Evolutionary conservation across 1,284 basidiomycete genomes (phyloP).

Genomic region (Abortiporus biennis): DNA sequence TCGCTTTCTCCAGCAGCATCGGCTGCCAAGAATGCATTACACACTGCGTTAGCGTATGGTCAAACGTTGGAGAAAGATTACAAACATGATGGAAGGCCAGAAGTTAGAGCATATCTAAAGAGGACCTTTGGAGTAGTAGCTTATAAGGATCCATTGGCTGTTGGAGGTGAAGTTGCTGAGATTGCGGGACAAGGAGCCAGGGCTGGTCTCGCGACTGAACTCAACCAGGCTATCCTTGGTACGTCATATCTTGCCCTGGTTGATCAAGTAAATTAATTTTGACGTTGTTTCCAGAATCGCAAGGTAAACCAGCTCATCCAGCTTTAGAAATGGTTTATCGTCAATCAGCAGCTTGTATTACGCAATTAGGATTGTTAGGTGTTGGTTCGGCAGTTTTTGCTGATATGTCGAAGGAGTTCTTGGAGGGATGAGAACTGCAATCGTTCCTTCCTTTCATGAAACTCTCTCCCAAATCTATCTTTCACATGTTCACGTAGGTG

Average conservation of each 20-base stretch:
- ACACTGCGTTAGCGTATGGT: slow-evolving; percentile 63
- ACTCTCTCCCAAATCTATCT: no score
- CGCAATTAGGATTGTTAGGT: slow-evolving; percentile 62
- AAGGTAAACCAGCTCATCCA: slow-evolving; percentile 65
- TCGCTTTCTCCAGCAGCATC: slow-evolving; percentile 12
- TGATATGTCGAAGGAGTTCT: slow-evolving; percentile 67
- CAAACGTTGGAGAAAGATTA: slow-evolving; percentile 64
- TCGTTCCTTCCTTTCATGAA: no score
- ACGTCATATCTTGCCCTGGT: slow-evolving; percentile 24
- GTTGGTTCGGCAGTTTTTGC: slow-evolving; percentile 74
- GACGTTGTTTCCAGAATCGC: slow-evolving; percentile 50
- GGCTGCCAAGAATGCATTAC: slow-evolving; percentile 44
- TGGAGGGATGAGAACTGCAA: slow-evolving; percentile 31
- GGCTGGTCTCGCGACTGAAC: slow-evolving; percentile 61
- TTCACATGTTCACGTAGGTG: no score
- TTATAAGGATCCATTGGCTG: slow-evolving; percentile 65
- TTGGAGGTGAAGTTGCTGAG: slow-evolving; percentile 55
- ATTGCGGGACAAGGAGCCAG: slow-evolving; percentile 64
- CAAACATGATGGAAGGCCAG: slow-evolving; percentile 49
- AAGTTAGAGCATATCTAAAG: slow-evolving; percentile 60
- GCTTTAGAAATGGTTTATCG: slow-evolving; percentile 71
- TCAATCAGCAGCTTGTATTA: slow-evolving; percentile 59
- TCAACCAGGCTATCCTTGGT: slow-evolving; percentile 81
- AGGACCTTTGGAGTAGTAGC: slow-evolving; percentile 74
- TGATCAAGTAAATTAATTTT: no score